Evolutionary conservation across 148 eudicot species (phyloP), one percentile per base, ranked within the genome.

Genomic region (Hydrangea macrophylla): DNA sequence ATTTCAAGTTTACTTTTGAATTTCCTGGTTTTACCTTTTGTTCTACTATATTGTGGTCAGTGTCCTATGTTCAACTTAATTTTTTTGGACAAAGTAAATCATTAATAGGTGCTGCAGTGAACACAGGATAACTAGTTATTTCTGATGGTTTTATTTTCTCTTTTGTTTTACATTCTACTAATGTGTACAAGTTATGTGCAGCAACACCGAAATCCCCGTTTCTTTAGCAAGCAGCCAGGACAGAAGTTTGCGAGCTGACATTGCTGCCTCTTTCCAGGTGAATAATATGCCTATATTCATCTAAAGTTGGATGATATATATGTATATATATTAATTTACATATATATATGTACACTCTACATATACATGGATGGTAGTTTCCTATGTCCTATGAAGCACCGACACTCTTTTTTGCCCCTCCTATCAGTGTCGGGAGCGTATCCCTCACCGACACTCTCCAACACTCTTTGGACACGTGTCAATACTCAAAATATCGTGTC

Each of bases 241-340:
- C 60, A 89, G 89, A 78, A 82, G 60, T 70, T 73, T 82, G 26
- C 85, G 98, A 62, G 97, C 98, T 60, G 90, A 93, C 69, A 78
- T 93, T 85, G 98, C 98, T 39, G 98, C 97, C 69, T 88, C 97
- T 55, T 94, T 94, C 78, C 98, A 94, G 96, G 98, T 90, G 73
- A 65, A 28, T 44, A 48, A 24, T 56, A 15, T n/a, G n/a, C n/a
- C n/a, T n/a, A n/a, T n/a, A n/a, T n/a, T n/a, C n/a, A n/a, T n/a
- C n/a, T n/a, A n/a, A n/a, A n/a, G n/a, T n/a, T n/a, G n/a, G n/a
- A n/a, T n/a, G n/a, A n/a, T n/a, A n/a, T n/a, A n/a, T n/a, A n/a
- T 37, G 10, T 32, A 10, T 37, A 37, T 6, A 48, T 56, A 40
- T 12, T 20, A 9, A 25, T 24, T 12, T n/a, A 40, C 37, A 18